Evolutionary conservation across 1,139 yeast species (phyloP).

Genomic region (Candida sojae): DNA sequence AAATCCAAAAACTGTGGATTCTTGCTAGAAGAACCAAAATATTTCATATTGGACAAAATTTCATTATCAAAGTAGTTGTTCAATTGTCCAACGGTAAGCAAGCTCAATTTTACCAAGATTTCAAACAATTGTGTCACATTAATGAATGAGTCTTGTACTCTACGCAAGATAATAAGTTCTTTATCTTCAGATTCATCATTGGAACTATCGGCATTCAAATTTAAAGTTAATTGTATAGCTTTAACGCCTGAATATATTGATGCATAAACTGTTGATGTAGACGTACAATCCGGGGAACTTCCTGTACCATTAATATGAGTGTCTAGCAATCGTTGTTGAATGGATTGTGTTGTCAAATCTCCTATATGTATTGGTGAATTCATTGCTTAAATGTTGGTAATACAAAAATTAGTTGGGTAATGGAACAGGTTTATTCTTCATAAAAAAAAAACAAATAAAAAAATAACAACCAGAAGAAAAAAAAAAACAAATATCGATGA

Average conservation of each 20-base stretch:
- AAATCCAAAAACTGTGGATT: conserved; percentile 33
- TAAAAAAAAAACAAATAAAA: too few relatives aligned
- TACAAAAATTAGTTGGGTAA: not conserved
- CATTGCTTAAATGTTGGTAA: conserved; percentile 21
- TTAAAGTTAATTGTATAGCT: conserved; percentile 35
- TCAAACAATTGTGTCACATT: conserved; percentile 41
- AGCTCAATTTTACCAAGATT: conserved; percentile 32
- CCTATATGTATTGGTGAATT: conserved; percentile 50
- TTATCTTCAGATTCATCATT: conserved; percentile 9
- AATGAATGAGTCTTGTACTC: conserved; percentile 48
- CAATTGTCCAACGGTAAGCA: conserved; percentile 26
- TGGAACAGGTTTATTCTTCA: not conserved
- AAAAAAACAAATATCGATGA: not conserved
- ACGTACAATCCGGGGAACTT: conserved; percentile 5
- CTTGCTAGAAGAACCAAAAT: conserved; percentile 18
- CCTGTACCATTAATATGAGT: conserved; percentile 31
- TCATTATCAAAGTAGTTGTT: conserved; percentile 35
- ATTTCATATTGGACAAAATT: conserved; percentile 34
- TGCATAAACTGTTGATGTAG: conserved; percentile 25
- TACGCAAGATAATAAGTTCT: conserved; percentile 32
- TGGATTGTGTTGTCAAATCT: conserved; percentile 45
- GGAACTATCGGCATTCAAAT: conserved; percentile 14
- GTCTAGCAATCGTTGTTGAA: conserved; percentile 35
- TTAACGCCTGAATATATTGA: conserved; percentile 42
- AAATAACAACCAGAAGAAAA: not conserved